Evolutionary conservation across 2,329 filamentous ascomycete genomes (phyloP).

Genomic region (Aspergillus novoparasiticus): DNA sequence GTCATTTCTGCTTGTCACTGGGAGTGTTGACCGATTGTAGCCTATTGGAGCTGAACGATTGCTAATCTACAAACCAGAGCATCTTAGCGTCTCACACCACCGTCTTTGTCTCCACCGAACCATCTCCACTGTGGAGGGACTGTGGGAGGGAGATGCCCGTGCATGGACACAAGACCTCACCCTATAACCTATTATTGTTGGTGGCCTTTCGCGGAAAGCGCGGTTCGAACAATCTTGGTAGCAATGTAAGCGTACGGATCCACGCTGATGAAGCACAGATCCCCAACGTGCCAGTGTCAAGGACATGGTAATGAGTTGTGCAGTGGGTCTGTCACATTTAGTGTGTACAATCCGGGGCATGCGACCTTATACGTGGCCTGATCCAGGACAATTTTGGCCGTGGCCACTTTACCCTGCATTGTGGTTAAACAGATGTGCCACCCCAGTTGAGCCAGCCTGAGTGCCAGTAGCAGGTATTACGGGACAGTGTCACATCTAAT

Average conservation of each 20-base stretch:
- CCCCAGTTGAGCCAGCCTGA: not conserved
- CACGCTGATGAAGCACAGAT: not conserved
- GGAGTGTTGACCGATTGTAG: not conserved
- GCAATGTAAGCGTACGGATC: not conserved
- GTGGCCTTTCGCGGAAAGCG: not conserved
- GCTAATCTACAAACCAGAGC: not conserved
- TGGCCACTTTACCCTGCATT: not conserved
- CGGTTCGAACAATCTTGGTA: not conserved
- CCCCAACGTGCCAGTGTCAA: not conserved
- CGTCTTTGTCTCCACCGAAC: not conserved
- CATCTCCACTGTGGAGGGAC: not conserved
- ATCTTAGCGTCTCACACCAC: not conserved
- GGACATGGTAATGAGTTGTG: not conserved
- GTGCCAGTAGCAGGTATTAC: not conserved
- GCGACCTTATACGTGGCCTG: not conserved
- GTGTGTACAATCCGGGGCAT: not conserved
- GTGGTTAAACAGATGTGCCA: not conserved
- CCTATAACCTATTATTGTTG: not conserved
- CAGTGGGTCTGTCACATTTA: not conserved
- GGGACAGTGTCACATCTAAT: not conserved
- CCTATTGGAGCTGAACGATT: not conserved
- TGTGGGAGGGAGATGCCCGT: not conserved
- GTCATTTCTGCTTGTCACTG: too few species aligned
- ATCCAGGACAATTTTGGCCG: not conserved
- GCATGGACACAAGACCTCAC: not conserved